Base-by-base conservation (phyloP, 1,139 yeast species). In the Debaryomyces coudertii region DNA sequence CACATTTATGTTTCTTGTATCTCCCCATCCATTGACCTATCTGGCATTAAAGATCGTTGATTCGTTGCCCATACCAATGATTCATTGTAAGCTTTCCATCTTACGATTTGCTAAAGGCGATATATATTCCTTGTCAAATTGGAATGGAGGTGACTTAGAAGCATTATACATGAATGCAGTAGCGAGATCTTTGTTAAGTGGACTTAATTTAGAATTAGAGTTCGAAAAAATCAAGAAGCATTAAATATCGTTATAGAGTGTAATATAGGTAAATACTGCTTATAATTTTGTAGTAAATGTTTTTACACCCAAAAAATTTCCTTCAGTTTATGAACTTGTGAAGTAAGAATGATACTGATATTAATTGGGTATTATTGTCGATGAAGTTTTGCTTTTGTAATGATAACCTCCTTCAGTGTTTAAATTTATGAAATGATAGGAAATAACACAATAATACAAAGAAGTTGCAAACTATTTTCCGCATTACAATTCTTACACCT, bases 31-130 rank as follows among this genome's bases (percentile, higher is more conserved):
- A 1, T 69, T 85, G 41, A 84, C 95, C 0, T 61, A 71, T 31
- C 86, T 83, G 48, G 90, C 86, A 0, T 65, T 77, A 31, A 66
- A 68, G 5, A 82, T 83, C 45, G 71, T 86, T 52, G 81, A 85
- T 49, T 67, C 69, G 11, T 60, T 80, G n/a, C 62, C 66, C 12
- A 66, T 82, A 40, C 90, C 93, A 1, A 60, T 86, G 47, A 65
- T 83, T 2, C 84, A 76, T 56, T 63, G 77, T 5, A 73, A 76
- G 43, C 62, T 82, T 27, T 60, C 70, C 1, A 69, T 72, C 16
- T 58, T 58, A 51, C 56, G 47, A 50, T 63, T 58, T 35, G 56
- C 42, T 47, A 36, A 40, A 12, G 49, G 47, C 27, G 66, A 68
- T 22, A 61, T 66, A 2, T 80, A 73, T 55, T 65, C 69, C 36